Base-by-base conservation (phyloP, 169 alveolate genomes). In the Cryptosporidium felis region DNA sequence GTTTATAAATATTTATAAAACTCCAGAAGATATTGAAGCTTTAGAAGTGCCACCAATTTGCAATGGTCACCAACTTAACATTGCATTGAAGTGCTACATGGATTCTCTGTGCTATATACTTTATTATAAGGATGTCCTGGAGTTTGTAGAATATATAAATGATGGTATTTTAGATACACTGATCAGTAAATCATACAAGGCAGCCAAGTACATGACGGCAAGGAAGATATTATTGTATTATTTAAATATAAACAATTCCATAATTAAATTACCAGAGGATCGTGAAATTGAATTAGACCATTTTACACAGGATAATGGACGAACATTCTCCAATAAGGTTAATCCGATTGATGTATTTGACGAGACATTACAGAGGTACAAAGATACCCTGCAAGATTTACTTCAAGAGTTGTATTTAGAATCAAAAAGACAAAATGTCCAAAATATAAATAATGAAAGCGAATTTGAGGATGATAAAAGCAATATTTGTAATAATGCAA, bases 311-410 rank as follows among this genome's bases (percentile, higher is more conserved):
- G 14, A 21, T 16, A 44, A 62, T 6, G 45, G 65, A 58, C 16
- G 0, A 28, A 18, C 16, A 16, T 28, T 23, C 9, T 10, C 21
- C 80, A 28, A 6, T 18, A 5, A 16, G 59, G 1, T 49, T 8
- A 74, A 74, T 53, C 85, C 85, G 4, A 49, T 30, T 1, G 85
- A 74, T 36, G 45, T 74, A 14, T 74, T 74, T 74, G 85, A 74
- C 34, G 85, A 74, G 28, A 40, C 85, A 5, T 30, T 74, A 49
- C 23, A 53, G 5, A 42, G 66, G 28, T 74, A 74, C 40, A 74
- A 74, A 38, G 67, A 74, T 49, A 56, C 67, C 5, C 41, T 74
- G 14, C 85, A 74, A 1, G 74, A 74, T 16, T 34, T 74, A 34
- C 41, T 74, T 6, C 60, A 74, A 6, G 85, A 74, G 28, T 38